A percentile compares a stretch with the other conserved stretches of the same genome.
These are phyloP conservation scores for Eucalyptus sp. DNA, from an alignment of 345 rosid genomes.

Conservation along the genomic window DNA sequence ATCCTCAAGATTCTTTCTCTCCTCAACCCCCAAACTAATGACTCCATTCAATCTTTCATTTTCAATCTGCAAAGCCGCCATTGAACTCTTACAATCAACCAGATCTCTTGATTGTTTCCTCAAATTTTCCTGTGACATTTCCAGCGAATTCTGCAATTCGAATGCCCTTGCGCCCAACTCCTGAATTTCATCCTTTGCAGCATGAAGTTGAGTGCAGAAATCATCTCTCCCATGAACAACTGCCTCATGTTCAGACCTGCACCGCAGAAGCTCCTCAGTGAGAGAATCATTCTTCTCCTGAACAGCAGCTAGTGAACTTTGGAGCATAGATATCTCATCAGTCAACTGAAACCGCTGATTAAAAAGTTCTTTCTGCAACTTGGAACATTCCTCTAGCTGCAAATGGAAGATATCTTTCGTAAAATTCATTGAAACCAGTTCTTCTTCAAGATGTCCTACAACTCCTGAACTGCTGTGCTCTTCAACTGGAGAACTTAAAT, in stretches of 20 bases:
- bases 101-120: conserved; percentile 29
- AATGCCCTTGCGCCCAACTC: conserved; percentile 32
- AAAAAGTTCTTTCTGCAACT: conserved; percentile 31
- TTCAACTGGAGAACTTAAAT: neutral
- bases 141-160: conserved; percentile 49
- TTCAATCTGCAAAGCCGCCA: conserved; percentile 32
- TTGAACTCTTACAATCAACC: conserved; percentile 27
- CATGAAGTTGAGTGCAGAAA: conserved; percentile 29
- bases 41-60: conserved; percentile 34
- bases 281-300: conserved; percentile 27
- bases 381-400: conserved; percentile 55
- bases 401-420: conserved; percentile 38
- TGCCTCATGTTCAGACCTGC: conserved; percentile 46
- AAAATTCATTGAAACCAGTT: conserved; percentile 36
- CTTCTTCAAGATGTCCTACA: conserved; percentile 47
- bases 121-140: conserved; percentile 31
- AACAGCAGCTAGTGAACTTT: conserved; percentile 23
- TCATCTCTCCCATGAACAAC: conserved; percentile 29
- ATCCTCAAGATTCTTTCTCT: conserved; percentile 31
- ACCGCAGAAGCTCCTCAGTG: conserved; percentile 36
- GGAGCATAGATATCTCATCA: conserved; percentile 35
- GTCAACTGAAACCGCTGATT: conserved; percentile 17
- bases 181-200: conserved; percentile 36
- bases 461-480: conserved; percentile 1
- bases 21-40: conserved; percentile 33